Conservation (phyloP, 176 grass and related monocot genomes). For the Paspalum notatum region DNA sequence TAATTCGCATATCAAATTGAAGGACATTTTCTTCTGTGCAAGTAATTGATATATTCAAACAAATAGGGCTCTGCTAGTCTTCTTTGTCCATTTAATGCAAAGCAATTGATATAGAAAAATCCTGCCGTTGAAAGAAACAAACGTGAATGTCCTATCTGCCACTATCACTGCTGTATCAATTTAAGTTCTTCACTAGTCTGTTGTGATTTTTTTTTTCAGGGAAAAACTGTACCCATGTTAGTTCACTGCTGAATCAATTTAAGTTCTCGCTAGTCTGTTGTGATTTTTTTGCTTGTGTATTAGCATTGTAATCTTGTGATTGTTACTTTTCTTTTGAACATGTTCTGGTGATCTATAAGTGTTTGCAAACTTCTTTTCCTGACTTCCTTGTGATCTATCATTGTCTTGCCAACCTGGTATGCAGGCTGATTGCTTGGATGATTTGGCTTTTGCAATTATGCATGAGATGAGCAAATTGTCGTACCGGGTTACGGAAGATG, state of each 20-base stretch:
- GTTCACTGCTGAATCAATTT: neutral
- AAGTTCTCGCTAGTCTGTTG: neutral
- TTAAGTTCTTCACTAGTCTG: too few species aligned
- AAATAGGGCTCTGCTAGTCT: neutral
- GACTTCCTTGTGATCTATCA: neutral
- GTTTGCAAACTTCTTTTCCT: neutral
- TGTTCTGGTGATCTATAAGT: neutral
- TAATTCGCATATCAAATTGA: neutral
- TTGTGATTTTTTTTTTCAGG: too few species aligned
- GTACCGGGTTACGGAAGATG: conserved; percentile 90
- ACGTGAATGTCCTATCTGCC: too few species aligned
- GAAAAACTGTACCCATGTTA: neutral
- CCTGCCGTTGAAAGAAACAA: too few species aligned
- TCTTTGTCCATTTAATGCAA: neutral
- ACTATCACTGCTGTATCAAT: too few species aligned
- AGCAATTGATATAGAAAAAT: neutral
- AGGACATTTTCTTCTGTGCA: neutral
- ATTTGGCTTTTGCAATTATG: conserved; percentile 98
- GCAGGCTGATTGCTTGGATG: conserved; percentile 93
- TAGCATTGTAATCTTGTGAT: conserved; percentile 10
- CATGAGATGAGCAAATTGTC: conserved; percentile 91
- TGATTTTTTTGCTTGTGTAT: neutral
- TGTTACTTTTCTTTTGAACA: neutral
- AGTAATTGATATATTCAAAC: neutral
- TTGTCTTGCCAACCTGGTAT: conserved; percentile 19